Conservation (phyloP, 768 basidiomycete genomes). For the Krasilnikovozyma curviuscula region DNA sequence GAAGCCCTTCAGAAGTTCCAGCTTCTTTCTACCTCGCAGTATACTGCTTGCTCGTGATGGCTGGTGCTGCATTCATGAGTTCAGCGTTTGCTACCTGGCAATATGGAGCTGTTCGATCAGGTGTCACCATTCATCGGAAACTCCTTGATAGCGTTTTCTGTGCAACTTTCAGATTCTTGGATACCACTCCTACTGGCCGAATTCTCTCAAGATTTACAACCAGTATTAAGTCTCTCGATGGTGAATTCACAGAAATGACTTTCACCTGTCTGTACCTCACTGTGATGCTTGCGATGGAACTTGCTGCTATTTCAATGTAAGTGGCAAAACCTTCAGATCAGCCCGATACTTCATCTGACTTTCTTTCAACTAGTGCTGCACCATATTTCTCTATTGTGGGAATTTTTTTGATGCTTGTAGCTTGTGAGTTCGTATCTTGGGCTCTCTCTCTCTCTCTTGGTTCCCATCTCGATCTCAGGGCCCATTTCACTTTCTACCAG, state of each 20-base stretch:
- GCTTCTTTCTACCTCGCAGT: constrained; percentile 21
- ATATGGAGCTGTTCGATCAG: constrained; percentile 6
- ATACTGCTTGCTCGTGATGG: constrained; percentile 21
- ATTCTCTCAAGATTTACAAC: constrained; percentile 46
- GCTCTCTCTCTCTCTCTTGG: no score
- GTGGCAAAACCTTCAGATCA: constrained; percentile 35
- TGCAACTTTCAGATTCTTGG: constrained; percentile 31
- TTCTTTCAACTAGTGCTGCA: constrained; percentile 21
- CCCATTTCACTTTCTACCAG: no score
- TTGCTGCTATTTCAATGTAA: constrained; percentile 32
- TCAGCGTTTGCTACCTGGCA: constrained; percentile 7
- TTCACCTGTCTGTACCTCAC: constrained; percentile 21
- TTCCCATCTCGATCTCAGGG: no score
- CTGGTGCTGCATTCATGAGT: constrained; percentile 4
- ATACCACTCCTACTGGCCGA: constrained; percentile 37
- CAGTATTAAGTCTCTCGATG: constrained; percentile 3
- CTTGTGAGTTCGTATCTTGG: no score
- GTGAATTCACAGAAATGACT: constrained; percentile 10
- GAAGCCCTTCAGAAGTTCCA: constrained; percentile 5
- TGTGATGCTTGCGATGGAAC: constrained; percentile 30
- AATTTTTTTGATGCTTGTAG: no score
- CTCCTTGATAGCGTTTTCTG: constrained; percentile 4
- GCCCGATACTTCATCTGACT: constrained; percentile 34
- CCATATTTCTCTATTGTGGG: no score
- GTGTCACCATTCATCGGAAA: constrained; percentile 8